Conservation (phyloP, 495 filamentous ascomycete species). For the Aspergillus steynii region DNA sequence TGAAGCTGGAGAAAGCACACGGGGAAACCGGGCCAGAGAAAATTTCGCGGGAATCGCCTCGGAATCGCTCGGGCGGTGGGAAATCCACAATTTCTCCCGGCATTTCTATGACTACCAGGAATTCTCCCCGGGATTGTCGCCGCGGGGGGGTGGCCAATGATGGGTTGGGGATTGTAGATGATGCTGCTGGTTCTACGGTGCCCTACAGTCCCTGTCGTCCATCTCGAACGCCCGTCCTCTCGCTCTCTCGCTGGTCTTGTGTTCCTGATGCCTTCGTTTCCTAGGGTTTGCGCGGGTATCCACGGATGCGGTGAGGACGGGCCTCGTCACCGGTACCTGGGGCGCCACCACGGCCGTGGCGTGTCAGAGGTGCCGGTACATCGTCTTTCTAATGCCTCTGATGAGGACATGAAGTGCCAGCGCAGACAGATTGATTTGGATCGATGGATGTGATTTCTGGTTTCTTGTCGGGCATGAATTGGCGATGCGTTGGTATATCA, state of each 20-base stretch:
- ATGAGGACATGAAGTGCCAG: too few species aligned
- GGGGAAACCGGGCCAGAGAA: slow-evolving; percentile 33
- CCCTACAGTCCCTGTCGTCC: too few species aligned
- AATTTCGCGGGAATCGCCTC: slow-evolving; percentile 49
- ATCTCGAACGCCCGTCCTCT: not conserved
- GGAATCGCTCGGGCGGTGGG: slow-evolving; percentile 48
- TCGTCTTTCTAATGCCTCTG: not conserved
- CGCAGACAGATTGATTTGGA: too few species aligned
- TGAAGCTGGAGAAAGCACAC: slow-evolving; percentile 27
- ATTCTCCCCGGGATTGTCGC: not conserved
- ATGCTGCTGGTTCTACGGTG: too few species aligned
- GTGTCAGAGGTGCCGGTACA: not conserved
- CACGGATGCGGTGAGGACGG: not conserved
- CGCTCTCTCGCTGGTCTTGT: not conserved
- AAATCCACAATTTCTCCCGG: not conserved
- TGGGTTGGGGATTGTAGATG: too few species aligned
- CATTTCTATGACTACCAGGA: slow-evolving; percentile 9
- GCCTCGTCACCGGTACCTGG: not conserved
- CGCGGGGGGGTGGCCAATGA: too few species aligned
- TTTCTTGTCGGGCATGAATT: too few species aligned
- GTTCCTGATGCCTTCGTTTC: slow-evolving; percentile 2
- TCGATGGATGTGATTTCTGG: too few species aligned
- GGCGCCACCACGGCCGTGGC: not conserved
- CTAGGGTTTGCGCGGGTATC: not conserved
- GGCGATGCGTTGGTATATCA: too few species aligned